Base-by-base conservation (phyloP, 257 asterid genomes). In the Capsicum baccatum region DNA sequence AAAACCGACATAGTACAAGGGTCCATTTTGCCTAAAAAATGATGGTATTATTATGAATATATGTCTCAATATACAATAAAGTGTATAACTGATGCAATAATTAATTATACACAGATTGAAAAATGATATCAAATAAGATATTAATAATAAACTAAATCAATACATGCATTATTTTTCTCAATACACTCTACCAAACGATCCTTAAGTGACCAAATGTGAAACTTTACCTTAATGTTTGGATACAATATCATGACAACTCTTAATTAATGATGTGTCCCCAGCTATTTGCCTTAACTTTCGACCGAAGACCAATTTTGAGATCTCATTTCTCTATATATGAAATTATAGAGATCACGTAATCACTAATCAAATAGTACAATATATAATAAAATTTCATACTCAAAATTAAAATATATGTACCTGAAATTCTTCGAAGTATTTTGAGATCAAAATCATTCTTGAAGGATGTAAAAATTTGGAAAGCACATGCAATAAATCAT, bases 391-490 rank as follows among this genome's bases (percentile, higher is more conserved):
- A 26, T 44, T 73, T 6, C 8, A 42, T 6, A 15, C 4, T 3
- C 21, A 80, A 17, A 39, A 35, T 10, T 39, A 15, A 80, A 52
- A 66, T 56, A 66, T 7, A 39, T 83, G 66, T 60, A 89, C 93
- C 88, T 79, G 86, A 55, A 83, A 89, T 12, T 86, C 89, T 16
- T 84, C 85, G 68, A 74, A 87, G 81, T 62, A 64, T 15, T 81
- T 85, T n/a, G 58, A 55, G 85, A 90, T 64, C 80, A 80, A 76
- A 68, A 59, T 60, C 85, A 89, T 85, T 84, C 74, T 85, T 6
- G 89, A 83, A 87, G 92, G 86, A 81, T 83, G 83, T 33, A 91
- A 63, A 62, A 80, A 80, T 15, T 85, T 84, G 52, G 94, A 91
- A 1, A 91, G 84, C 68, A 83, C 83, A 3, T 80, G 80, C 63